Evolutionary conservation across 2,329 filamentous ascomycete genomes (phyloP).

Genomic region (Metarhizium rileyi): DNA sequence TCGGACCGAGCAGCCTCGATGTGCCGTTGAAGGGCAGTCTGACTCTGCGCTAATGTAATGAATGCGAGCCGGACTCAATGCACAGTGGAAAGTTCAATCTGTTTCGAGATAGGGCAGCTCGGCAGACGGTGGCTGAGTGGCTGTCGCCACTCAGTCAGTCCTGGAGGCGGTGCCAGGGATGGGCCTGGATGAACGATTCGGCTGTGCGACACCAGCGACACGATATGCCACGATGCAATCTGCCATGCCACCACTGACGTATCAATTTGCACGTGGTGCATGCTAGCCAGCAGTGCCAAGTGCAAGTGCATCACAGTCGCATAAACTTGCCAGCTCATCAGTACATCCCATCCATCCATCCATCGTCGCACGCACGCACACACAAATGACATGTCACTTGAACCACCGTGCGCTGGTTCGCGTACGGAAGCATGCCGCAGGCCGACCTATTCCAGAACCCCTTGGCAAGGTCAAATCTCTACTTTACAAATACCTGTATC

Average conservation of each 20-base stretch:
- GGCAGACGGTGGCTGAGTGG: too few relatives aligned
- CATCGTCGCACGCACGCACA: background rate
- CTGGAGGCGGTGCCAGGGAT: too few relatives aligned
- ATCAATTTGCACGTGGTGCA: too few relatives aligned
- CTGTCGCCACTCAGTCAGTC: too few relatives aligned
- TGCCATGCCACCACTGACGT: background rate
- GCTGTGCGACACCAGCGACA: background rate
- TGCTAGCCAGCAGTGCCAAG: background rate
- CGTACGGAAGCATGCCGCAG: background rate
- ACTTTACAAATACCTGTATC: background rate
- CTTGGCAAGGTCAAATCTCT: background rate
- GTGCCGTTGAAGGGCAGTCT: conserved; percentile 31
- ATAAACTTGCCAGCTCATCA: background rate
- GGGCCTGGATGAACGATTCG: too few relatives aligned
- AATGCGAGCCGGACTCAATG: background rate
- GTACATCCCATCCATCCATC: background rate
- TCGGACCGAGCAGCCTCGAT: conserved; percentile 38
- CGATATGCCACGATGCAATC: background rate
- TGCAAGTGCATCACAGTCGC: background rate
- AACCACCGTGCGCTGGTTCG: background rate
- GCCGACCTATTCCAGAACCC: background rate
- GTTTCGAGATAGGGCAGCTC: background rate
- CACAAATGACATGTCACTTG: background rate
- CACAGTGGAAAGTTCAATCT: background rate
- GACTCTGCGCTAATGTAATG: conserved; percentile 18